Base-by-base conservation (phyloP, 2,329 filamentous ascomycete species). In the Trichoderma citrinoviride region DNA sequence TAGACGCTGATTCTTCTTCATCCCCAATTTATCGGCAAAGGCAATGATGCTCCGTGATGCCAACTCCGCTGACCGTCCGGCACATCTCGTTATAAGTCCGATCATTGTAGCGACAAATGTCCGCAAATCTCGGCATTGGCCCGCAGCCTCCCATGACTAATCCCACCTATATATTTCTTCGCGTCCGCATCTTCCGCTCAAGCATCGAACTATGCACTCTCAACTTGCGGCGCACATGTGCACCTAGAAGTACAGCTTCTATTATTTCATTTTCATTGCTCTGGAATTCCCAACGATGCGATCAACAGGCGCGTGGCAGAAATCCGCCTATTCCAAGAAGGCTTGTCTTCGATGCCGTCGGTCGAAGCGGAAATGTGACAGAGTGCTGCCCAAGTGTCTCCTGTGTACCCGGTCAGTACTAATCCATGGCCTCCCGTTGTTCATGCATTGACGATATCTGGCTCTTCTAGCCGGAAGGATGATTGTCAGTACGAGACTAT, bases 401-500 rank as follows among this genome's bases (percentile, higher is more conserved):
- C 55, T 58, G n/a, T 58, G 55, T 33, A 23, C 15, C 8, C 40
- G 43, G 55, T 58, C 10, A 47, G 55, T 47, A 29, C 15, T 46
- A 43, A 8, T 15, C 21, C 5, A 7, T 6, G 2, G 17, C 27
- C 21, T 29, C 29, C 12, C 19, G 27, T 19, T 12, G 5, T 23
- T 10, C 2, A 44, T 29, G 7, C 2, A 27, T n/a, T 58, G n/a
- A 47, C 17, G 4, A 40, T 21, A 53, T 14, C n/a, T 47, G 40
- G 10, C n/a, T 41, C 10, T 44, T 15, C 2, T 46, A 58, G 55
- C 7, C 41, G 40, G 8, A 25, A 58, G 7, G 40, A 47, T 15
- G 43, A 47, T 12, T 58, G 55, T 10, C 40, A 58, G 17, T 58
- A 58, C n/a, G 55, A 58, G 17, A 58, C 23, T 5, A 58, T 55